Evolutionary conservation across 75 land plant genomes (phyloP), one percentile per base, ranked within the genome.

Genomic region (Sequoiadendron giganteum): DNA sequence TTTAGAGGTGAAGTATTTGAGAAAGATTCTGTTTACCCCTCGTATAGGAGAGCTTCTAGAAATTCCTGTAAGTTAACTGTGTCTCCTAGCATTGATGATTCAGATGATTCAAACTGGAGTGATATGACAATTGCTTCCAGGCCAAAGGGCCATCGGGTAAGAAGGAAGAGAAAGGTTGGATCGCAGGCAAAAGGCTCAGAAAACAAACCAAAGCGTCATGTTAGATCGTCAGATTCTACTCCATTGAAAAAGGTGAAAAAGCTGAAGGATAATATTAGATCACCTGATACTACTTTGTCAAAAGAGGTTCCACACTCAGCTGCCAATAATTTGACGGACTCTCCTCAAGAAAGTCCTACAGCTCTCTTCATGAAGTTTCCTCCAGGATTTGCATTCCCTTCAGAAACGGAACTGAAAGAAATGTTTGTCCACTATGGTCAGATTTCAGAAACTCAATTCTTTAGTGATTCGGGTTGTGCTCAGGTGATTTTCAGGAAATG

Each of bases 341-440:
- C 36, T 58, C 38, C 65, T 30, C 84, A 88, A 75, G 80, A 86
- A 88, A 73, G 86, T 61, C 92, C 90, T 21, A 89, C 93, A n/a
- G 95, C 89, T 32, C 86, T 95, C 81, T 88, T 95, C 38, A 61
- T 93, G 42, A 93, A 78, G 21, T 95, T 93, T 73, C 79, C 90
- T 13, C 88, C 88, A 58, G 52, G 78, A 32, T 65, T 86, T 48
- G 87, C 95, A 87, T 89, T 95, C 86, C 95, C 96, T 43, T 90
- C 95, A 85, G 91, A 88, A 72, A 15, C 86, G 9, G 86, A 95
- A 55, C 89, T 95, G 52, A 94, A 88, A 30, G 88, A 85, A 76
- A 90, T 90, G 73, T 95, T 95, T 88, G 85, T 88, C 34, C 87
- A 86, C 14, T 95, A 86, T 84, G 96, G 96, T 3, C 90, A 95